These are phyloP conservation scores for Pachysandra terminalis DNA, from an alignment of 164 flowering plant genomes.

Conservation along the genomic window DNA sequence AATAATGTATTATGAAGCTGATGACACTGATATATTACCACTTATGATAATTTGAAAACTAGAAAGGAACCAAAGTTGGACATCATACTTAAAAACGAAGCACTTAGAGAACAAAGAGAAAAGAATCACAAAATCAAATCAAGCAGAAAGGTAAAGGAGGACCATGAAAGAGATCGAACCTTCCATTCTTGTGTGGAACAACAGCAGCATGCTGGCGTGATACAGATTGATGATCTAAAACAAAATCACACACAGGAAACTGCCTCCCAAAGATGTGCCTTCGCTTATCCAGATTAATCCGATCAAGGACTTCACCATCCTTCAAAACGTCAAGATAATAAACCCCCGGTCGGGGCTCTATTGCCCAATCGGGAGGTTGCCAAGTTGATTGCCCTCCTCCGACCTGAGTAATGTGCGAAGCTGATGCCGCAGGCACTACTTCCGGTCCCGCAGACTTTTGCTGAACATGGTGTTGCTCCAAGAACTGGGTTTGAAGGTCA, in stretches of 20 bases:
- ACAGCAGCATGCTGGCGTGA: constrained; percentile 99
- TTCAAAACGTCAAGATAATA: constrained; percentile 87
- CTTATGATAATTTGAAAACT: too few species aligned
- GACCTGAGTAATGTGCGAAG: constrained; percentile 59
- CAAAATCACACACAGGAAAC: constrained; percentile 80
- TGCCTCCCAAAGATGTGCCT: constrained; percentile 92
- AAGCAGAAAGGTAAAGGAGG: not conserved
- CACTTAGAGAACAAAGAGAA: not conserved
- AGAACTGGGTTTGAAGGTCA: constrained; percentile 21
- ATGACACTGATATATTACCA: not conserved
- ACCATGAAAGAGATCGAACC: constrained; percentile 36
- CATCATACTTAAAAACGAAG: too few species aligned
- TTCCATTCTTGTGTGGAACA: constrained; percentile 95
- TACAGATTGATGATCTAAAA: constrained; percentile 96
- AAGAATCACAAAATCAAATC: not conserved
- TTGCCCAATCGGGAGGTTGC: constrained; percentile 99
- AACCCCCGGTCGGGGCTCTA: constrained; percentile 90
- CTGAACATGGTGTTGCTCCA: constrained; percentile 28
- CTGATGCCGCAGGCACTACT: constrained; percentile 26
- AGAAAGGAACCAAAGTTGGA: too few species aligned
- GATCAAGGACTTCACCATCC: constrained; percentile 77
- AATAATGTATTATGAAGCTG: not conserved
- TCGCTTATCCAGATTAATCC: constrained; percentile 62
- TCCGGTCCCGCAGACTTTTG: constrained; percentile 26
- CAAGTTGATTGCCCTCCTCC: constrained; percentile 92